Base-by-base conservation (phyloP, 495 filamentous ascomycete species). In the Penicillium herquei region DNA sequence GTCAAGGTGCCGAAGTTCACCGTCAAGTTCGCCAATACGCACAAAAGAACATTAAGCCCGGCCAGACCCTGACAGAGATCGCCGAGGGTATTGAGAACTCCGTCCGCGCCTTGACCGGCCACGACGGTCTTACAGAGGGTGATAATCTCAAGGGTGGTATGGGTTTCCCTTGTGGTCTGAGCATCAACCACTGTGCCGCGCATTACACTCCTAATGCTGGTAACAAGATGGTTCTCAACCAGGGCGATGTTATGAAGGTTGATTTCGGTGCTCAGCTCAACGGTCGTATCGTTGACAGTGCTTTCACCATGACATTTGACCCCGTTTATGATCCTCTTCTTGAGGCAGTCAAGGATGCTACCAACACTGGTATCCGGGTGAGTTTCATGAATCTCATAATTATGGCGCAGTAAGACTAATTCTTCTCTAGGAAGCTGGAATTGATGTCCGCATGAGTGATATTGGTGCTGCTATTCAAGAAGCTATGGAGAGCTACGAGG, bases 1-100 rank as follows among this genome's bases (percentile, higher is more conserved):
- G 92, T 59, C 84, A 96, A 50, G 92, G 84, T 52, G 88, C 91
- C 33, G 92, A 96, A 72, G 82, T 88, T 16, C 84, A 87, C 64
- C 79, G 83, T 41, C 79, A 86, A 66, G 83, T 84, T 30, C 74
- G 84, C 18, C 76, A 79, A 43, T 85, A 78, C 70, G 78, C 80
- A 14, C 81, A 82, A 68, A 73, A 77, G 43, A 76, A 60, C 52
- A 80, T 82, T 54, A 77, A 76, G 59, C 84, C 84, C 0, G 84
- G 84, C 10, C 70, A 78, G 64, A 78, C 73, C 11, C 62, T 87
- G 56, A 84, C 76, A 6, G 80, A 83, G 18, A 83, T 87, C 54
- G 82, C 82, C 7, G 78, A 79, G 58, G 77, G 74, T 6, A 87
- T 87, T 51, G 84, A 87, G 57, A 81, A 85, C 57, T 76, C 82